Percentiles rank a stretch among this genome's conserved stretches.
Evolutionary conservation across 805 yeast species (phyloP).

Genomic region (Suhomyces pyralidae): DNA sequence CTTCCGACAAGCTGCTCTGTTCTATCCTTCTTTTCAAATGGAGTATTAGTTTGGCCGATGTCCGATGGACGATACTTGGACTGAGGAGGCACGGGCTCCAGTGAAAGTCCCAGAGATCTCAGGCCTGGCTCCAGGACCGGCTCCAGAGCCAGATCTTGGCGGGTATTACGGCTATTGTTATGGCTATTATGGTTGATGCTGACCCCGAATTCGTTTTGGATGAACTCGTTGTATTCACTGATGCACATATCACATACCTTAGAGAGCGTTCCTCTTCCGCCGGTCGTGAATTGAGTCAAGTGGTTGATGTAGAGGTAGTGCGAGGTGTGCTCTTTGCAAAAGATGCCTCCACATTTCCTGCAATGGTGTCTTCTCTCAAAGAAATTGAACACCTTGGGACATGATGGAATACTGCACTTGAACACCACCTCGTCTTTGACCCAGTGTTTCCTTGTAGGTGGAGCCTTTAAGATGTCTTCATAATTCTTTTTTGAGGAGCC

Average conservation of each 20-base stretch:
- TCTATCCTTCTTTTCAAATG: conserved; percentile 21
- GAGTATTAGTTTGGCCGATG: not conserved
- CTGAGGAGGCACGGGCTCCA: not conserved
- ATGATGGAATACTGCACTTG: conserved; percentile 55
- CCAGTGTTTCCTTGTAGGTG: conserved; percentile 68
- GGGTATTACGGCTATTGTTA: not conserved
- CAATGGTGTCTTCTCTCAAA: conserved; percentile 83
- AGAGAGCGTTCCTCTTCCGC: conserved; percentile 62
- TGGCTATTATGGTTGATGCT: conserved; percentile 7
- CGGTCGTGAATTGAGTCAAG: conserved; percentile 63
- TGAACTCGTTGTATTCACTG: conserved; percentile 54
- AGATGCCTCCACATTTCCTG: conserved; percentile 79
- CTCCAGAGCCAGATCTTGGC: not conserved
- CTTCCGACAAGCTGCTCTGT: conserved; percentile 43
- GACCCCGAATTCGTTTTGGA: conserved; percentile 40
- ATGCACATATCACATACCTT: conserved; percentile 72
- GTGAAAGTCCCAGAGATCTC: not conserved
- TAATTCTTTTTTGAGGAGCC: conserved; percentile 21
- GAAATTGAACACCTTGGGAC: conserved; percentile 67
- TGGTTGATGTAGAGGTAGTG: conserved; percentile 54
- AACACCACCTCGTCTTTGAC: conserved; percentile 61
- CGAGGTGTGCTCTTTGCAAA: conserved; percentile 65
- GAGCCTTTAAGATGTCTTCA: conserved; percentile 29
- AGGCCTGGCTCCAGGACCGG: not conserved
- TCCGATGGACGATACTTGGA: not conserved